Evolutionary conservation across 257 asterid genomes (phyloP).

Genomic region (Capsicum baccatum): DNA sequence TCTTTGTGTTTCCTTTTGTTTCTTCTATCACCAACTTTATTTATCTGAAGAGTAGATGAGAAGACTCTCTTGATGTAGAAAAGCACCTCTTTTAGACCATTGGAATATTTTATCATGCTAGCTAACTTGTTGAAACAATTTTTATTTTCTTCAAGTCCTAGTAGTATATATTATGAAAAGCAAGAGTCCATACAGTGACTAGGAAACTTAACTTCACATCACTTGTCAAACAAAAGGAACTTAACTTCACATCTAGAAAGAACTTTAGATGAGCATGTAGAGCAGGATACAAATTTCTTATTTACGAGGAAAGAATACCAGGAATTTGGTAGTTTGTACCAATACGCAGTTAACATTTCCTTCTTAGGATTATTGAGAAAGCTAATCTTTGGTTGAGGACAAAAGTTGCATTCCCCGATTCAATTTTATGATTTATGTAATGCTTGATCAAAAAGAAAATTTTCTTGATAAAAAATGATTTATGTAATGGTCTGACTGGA

Average conservation of each 20-base stretch:
- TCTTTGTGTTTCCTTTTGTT: neutral
- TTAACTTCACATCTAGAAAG: neutral
- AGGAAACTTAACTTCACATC: neutral
- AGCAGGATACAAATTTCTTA: neutral
- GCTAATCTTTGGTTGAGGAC: constrained; percentile 15
- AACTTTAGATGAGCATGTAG: constrained; percentile 21
- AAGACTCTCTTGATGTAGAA: neutral
- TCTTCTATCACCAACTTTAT: constrained; percentile 10
- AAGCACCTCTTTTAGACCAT: neutral
- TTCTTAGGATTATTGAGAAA: neutral
- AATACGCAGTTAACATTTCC: neutral
- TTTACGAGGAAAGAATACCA: neutral
- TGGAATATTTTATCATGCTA: neutral
- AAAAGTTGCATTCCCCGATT: constrained; percentile 3
- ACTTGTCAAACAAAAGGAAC: constrained; percentile 3
- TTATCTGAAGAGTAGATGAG: neutral
- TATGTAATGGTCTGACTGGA: neutral
- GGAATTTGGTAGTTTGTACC: neutral
- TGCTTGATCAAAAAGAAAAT: no score
- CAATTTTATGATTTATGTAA: neutral
- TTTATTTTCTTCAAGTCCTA: neutral
- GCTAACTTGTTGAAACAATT: neutral
- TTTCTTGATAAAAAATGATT: no score
- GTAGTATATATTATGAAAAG: neutral
- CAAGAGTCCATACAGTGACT: neutral